Evolutionary conservation across 2,329 filamentous ascomycete genomes (phyloP).

Genomic region (Cladorrhinum sp.): DNA sequence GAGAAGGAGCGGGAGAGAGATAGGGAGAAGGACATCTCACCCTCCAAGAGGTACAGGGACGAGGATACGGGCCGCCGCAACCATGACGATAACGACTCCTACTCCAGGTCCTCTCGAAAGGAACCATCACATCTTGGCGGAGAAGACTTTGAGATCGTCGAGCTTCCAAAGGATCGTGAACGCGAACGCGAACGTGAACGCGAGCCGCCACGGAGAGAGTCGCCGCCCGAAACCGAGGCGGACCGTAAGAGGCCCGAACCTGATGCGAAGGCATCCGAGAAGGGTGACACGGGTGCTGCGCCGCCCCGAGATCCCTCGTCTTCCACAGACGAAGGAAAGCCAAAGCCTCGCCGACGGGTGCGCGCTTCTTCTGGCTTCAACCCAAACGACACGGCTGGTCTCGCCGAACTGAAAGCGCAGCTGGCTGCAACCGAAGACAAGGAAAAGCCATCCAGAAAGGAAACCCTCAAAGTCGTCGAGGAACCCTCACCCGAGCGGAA

Average conservation of each 20-base stretch:
- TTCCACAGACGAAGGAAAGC: slow-evolving; percentile 39
- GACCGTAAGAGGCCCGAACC: slow-evolving; percentile 37
- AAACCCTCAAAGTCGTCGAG: slow-evolving; percentile 14
- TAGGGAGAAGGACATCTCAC: slow-evolving; percentile 32
- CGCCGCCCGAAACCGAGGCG: slow-evolving; percentile 19
- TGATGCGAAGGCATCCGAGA: slow-evolving; percentile 39
- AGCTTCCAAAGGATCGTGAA: slow-evolving; percentile 23
- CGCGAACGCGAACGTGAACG: slow-evolving; percentile 1
- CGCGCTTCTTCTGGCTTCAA: slow-evolving; percentile 45
- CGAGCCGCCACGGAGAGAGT: slow-evolving; percentile 20
- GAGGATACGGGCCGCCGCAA: slow-evolving; percentile 16
- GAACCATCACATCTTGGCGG: slow-evolving; percentile 24
- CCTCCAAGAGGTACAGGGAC: slow-evolving; percentile 16
- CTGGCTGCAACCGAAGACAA: slow-evolving; percentile 32
- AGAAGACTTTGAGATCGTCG: slow-evolving; percentile 29
- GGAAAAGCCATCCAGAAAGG: slow-evolving; percentile 6
- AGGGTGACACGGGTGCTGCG: slow-evolving; percentile 33
- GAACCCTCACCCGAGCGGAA: slow-evolving; percentile 28
- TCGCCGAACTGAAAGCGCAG: slow-evolving; percentile 50
- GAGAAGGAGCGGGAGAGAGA: slow-evolving; percentile 28
- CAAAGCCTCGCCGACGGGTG: slow-evolving; percentile 36
- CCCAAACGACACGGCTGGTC: slow-evolving; percentile 50
- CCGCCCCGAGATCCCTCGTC: slow-evolving; percentile 41
- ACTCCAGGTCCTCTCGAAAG: slow-evolving; percentile 17
- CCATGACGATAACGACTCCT: slow-evolving; percentile 17